These are phyloP conservation scores for Coniferiporia sulphurascens DNA, from an alignment of 1,284 basidiomycete genomes.

Conservation along the genomic window DNA sequence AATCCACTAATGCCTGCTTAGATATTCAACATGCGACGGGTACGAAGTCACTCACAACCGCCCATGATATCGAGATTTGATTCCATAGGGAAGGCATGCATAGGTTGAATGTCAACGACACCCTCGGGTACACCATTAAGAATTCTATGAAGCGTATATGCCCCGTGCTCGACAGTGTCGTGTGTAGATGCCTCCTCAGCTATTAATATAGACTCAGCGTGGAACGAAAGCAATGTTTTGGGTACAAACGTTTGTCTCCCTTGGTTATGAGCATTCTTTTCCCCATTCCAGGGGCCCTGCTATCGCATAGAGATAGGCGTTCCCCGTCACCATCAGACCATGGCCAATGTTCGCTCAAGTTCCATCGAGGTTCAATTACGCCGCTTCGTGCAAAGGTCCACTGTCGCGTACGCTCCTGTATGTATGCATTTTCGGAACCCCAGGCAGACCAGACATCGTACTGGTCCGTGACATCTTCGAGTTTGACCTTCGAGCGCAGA, in stretches of 20 bases:
- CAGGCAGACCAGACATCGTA: slow-evolving; percentile 82
- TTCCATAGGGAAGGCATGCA: slow-evolving; percentile 86
- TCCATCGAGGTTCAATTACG: slow-evolving; percentile 67
- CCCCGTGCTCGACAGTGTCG: slow-evolving; percentile 45
- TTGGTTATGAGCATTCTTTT: slow-evolving; percentile 62
- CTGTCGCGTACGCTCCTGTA: slow-evolving; percentile 36
- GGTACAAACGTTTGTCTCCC: slow-evolving; percentile 65
- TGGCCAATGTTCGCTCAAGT: slow-evolving; percentile 41
- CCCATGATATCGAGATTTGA: slow-evolving; percentile 93
- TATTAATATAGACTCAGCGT: slow-evolving; percentile 27
- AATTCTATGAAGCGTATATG: slow-evolving; percentile 79
- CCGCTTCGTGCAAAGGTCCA: slow-evolving; percentile 61
- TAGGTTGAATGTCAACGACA: slow-evolving; percentile 68
- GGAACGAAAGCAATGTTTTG: slow-evolving; percentile 1
- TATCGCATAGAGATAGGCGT: slow-evolving; percentile 52
- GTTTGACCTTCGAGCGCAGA: slow-evolving; percentile 84
- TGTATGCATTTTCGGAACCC: slow-evolving; percentile 43
- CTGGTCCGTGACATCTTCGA: slow-evolving; percentile 70
- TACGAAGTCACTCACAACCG: slow-evolving; percentile 55
- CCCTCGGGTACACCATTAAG: slow-evolving; percentile 88
- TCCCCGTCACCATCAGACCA: slow-evolving; percentile 50
- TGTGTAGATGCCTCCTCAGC: slow-evolving; percentile 52
- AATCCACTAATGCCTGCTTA: slow-evolving; percentile 66
- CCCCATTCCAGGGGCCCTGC: slow-evolving; percentile 77
- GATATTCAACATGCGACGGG: slow-evolving; percentile 9